Percentiles rank a stretch among this genome's conserved stretches.
Conservation (phyloP, 2,329 filamentous ascomycete species). For the Scleromitrula shiraiana region DNA sequence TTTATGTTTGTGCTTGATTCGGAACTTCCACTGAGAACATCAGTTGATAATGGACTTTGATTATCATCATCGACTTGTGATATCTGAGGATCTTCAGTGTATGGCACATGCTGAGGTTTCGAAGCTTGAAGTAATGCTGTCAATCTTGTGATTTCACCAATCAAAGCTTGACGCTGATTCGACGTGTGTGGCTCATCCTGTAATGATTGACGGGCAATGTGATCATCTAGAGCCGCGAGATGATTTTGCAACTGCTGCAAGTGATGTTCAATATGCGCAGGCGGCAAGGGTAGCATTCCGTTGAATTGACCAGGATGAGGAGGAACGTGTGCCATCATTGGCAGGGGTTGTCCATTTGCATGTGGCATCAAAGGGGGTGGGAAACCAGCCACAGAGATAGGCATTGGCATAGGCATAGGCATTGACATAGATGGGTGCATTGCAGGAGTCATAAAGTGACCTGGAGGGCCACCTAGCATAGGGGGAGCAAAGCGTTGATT, state of each 20-base stretch:
- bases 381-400: constrained; percentile 6
- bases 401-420: constrained; percentile 11
- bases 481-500: constrained; percentile 19
- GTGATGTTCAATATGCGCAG: constrained; percentile 19
- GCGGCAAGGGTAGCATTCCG: background rate
- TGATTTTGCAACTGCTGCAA: constrained; percentile 37
- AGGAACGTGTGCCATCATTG: constrained; percentile 10
- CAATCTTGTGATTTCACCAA: constrained; percentile 19
- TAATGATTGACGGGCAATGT: constrained; percentile 40
- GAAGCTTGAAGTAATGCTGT: background rate
- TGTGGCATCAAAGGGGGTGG: constrained; percentile 14
- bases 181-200: constrained; percentile 44
- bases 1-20: background rate
- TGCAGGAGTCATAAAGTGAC: background rate
- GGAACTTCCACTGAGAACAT: background rate
- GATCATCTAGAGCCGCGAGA: constrained; percentile 49
- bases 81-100: background rate
- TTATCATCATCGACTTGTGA: background rate
- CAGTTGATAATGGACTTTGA: background rate
- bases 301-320: background rate
- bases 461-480: constrained; percentile 4
- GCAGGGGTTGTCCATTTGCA: constrained; percentile 14
- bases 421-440: constrained; percentile 7
- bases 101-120: background rate
- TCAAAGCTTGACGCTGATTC: constrained; percentile 35